phyloP scores from a whole-genome alignment of 164 flowering plant species.

The Vitis cinerea region DNA sequence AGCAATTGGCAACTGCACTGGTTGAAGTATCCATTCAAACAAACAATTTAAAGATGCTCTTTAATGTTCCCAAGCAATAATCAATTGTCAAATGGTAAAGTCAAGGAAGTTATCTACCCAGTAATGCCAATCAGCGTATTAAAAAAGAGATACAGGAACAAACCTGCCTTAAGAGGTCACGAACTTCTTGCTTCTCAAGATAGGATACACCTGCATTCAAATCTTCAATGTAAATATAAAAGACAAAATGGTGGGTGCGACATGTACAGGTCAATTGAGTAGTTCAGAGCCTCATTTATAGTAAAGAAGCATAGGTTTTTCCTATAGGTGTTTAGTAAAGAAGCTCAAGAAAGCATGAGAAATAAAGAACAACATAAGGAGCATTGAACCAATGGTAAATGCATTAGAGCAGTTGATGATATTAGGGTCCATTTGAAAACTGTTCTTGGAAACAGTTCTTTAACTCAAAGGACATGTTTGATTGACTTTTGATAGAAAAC shows the following conservation, averaged over 20 bases:
- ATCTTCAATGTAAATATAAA: conserved; percentile 17
- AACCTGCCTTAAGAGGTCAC: conserved; percentile 77
- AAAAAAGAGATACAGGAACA: conserved; percentile 15
- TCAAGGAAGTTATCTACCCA: too few relatives aligned
- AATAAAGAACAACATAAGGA: neutral
- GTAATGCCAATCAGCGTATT: too few relatives aligned
- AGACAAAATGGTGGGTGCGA: neutral
- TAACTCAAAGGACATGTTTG: too few relatives aligned
- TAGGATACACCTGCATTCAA: conserved; percentile 68
- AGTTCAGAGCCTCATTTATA: neutral
- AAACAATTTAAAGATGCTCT: too few relatives aligned
- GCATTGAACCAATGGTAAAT: neutral
- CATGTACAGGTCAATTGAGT: neutral
- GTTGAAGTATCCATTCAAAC: too few relatives aligned
- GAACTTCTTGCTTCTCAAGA: conserved; percentile 90
- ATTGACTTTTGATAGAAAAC: too few relatives aligned
- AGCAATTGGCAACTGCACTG: too few relatives aligned
- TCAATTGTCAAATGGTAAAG: too few relatives aligned
- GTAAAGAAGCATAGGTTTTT: neutral
- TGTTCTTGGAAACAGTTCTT: too few relatives aligned
- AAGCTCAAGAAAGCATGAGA: neutral
- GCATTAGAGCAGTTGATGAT: neutral
- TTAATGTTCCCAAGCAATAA: too few relatives aligned
- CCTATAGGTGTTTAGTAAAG: too few relatives aligned
- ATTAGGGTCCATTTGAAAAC: too few relatives aligned